Base-by-base conservation (phyloP, 2,329 filamentous ascomycete genomes). In the Nakataea oryzae region DNA sequence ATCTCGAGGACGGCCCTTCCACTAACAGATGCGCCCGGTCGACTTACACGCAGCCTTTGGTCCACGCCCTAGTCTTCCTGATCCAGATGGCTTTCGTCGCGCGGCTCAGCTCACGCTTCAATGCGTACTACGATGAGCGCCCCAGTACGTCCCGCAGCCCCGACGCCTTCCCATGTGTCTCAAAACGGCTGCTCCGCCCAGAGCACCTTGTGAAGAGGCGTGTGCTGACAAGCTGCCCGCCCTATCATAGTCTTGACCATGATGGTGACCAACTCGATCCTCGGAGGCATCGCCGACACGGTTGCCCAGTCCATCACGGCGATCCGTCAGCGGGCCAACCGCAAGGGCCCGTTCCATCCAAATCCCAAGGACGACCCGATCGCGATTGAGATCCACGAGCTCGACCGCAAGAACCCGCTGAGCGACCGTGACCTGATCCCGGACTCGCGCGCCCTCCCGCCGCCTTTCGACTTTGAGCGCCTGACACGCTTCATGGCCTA, bases 251-350 rank as follows among this genome's bases (percentile, higher is more conserved):
- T 99, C 55, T 85, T 99, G 70, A 99, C 95, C 65, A 99, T 96
- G 76, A 99, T 99, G 93, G 91, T 97, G 72, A 96, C 93, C 74
- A 99, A 99, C 78, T 90, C 95, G 67, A 88, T 97, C 62, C 86
- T 99, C 63, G 92, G 91, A 77, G 95, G 95, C 69, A 88, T 99
- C 68, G 95, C 95, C 75, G 95, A 99, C 75, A 97, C 95, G 41
- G 91, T 96, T 58, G 95, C 95, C 63, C 95, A 99, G 75, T 87
- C 90, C 63, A 89, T 99, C 72, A 96, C 95, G 3, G 86, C 92
- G 26, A 84, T 96, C 64, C 87, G 90, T 63, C 76, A 88, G 71
- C 84, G 85, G 65, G 82, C 86, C 9, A 70, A 86, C 3, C 83
- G 84, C 64, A 90, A 90, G 72, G 76, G 81, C 6, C 83, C 83